A percentile compares a stretch with the other conserved stretches of the same genome.
Conservation (phyloP, 139 green algal species). For the Trebouxia sp. region DNA sequence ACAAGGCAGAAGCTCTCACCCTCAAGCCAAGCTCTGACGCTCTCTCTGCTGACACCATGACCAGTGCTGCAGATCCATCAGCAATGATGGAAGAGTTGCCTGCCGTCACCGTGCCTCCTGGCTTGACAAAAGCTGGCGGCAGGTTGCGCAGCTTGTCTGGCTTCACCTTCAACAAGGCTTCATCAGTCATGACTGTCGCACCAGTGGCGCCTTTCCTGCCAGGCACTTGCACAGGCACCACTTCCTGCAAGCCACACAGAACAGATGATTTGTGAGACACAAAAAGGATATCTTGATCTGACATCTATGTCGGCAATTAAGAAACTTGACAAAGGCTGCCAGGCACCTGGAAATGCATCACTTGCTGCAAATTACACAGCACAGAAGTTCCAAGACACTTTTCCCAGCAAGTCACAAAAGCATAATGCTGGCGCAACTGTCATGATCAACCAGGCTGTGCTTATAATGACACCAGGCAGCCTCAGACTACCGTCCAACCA, state of each 20-base stretch:
- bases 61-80: conserved; percentile 87
- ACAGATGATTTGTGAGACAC: no score
- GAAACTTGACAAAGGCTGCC: no score
- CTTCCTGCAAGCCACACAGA: conserved; percentile 52
- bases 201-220: conserved; percentile 13
- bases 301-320: no score
- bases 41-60: conserved; percentile 62
- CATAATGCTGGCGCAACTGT: no score
- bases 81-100: conserved; percentile 87
- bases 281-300: no score
- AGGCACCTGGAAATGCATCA: no score
- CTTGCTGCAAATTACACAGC: no score
- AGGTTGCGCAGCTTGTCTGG: conserved; percentile 73
- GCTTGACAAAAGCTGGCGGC: conserved; percentile 73
- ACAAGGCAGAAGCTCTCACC: background rate
- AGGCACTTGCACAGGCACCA: conserved; percentile 58
- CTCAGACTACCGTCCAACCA: no score
- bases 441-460: no score
- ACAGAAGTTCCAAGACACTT: no score
- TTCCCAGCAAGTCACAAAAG: no score
- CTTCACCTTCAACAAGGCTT: conserved; percentile 71
- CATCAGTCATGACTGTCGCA: conserved; percentile 49
- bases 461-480: no score
- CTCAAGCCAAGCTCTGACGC: conserved; percentile 49
- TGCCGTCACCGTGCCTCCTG: conserved; percentile 73